Evolutionary conservation across 2,329 filamentous ascomycete genomes (phyloP), one percentile per base, ranked within the genome.

Genomic region (Aschersonia sp.): DNA sequence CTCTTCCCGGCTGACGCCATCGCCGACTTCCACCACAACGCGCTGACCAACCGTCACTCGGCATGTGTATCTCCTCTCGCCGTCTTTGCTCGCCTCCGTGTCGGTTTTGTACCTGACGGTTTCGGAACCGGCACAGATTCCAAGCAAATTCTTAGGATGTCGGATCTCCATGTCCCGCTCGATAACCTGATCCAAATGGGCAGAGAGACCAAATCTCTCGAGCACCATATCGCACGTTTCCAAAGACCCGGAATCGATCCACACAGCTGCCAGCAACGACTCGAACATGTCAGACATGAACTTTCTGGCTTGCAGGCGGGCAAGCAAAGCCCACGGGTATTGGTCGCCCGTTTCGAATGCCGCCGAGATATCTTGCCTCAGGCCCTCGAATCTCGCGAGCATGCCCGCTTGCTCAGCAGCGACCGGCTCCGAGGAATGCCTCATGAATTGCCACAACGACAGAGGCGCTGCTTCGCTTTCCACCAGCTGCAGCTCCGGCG

Each of bases 251-350:
- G 73, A 85, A 61, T 97, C 92, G 28, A 95, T 69, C 70, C 85
- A 96, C 0, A 96, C 73, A 0, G 89, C 89, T 0, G 86, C 91
- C 0, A 97, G 63, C 0, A 94, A 61, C 32, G 78, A 77, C 66
- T 97, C 91, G 7, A 96, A 71, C 5, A 96, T 66, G 61, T 96
- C 89, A 0, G 84, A 91, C 63, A 84, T 83, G 62, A 86, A 85
- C 59, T 96, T 96, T 12, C 77, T 77, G 0, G 81, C 73, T 10
- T 74, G 71, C 1, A 94, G 68, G 0, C 75, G 71, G 0, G 79
- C 70, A 1, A 97, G 75, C 0, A 79, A 63, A 1, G 76, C 70
- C 91, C 91, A 97, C 0, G 91, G 92, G 57, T 89, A 94, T 12
- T 67, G 62, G 0, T 53, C 51, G 0, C 74, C 75, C 0, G 61